phyloP scores from a whole-genome alignment of 257 asterid species.

The Galeopsis tetrahit region DNA sequence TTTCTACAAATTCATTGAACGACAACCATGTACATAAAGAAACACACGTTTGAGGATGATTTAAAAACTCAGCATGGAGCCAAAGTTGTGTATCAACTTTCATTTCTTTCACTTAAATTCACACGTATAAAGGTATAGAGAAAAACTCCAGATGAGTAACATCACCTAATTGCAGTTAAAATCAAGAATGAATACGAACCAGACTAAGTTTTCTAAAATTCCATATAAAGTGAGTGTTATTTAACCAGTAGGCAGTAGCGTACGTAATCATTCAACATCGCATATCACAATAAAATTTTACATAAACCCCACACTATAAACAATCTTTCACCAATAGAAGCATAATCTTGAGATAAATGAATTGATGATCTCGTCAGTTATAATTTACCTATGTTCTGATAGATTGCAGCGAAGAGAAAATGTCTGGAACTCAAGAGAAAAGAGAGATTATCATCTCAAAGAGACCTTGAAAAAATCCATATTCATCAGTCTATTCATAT shows the following conservation, averaged over 20 bases:
- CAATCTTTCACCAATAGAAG: constrained; percentile 30
- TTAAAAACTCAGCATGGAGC: background rate
- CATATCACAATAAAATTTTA: too few species aligned
- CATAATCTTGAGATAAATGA: constrained; percentile 56
- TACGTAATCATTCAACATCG: too few species aligned
- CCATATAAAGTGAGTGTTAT: too few species aligned
- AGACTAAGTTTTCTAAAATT: too few species aligned
- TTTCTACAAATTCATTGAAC: constrained; percentile 1
- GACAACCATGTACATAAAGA: background rate
- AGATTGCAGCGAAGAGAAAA: constrained; percentile 53
- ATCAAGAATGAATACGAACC: too few species aligned
- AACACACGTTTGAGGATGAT: constrained; percentile 1
- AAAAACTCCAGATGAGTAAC: too few species aligned
- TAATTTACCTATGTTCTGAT: constrained; percentile 64
- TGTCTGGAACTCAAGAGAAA: constrained; percentile 63
- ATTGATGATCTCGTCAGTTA: constrained; percentile 61
- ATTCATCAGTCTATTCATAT: constrained; percentile 80
- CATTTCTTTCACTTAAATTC: too few species aligned
- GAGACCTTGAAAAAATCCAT: constrained; percentile 89
- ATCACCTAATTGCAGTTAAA: too few species aligned
- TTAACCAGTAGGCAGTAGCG: too few species aligned
- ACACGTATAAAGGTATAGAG: too few species aligned
- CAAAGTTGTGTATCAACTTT: too few species aligned
- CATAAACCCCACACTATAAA: too few species aligned
- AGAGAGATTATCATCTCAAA: constrained; percentile 72